Base-by-base conservation (phyloP, 257 asterid genomes). In the Hygrophila difformis region DNA sequence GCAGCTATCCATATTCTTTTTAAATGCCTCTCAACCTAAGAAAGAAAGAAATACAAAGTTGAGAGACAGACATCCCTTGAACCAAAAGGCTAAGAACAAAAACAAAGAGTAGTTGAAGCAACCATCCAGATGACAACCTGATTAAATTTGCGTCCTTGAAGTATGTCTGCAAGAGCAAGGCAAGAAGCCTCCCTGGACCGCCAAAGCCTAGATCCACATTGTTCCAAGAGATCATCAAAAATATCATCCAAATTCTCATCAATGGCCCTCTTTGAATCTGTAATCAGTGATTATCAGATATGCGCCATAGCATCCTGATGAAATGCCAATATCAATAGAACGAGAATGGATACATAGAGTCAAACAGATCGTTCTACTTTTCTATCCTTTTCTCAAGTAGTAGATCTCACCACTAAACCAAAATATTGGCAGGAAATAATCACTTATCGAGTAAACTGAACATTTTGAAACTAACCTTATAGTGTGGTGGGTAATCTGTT, bases 181-280 rank as follows among this genome's bases (percentile, higher is more conserved):
- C 96, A 85, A 57, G 96, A 89, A 68, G 98, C 84, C 72, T 85
- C 96, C 62, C 98, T 84, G 57, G 96, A 89, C 16, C 98, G 84
- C 98, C 98, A 89, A 48, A 89, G 93, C 72, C 98, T 73, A 51
- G 98, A 89, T 59, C 98, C 98, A 58, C 92, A 77, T 67, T 89
- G 93, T 61, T 56, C 53, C 75, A 89, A 64, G 56, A 89, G 94
- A 75, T 89, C 98, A 47, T 89, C 94, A 12, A 79, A 39, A 66
- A 89, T 74, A 41, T 73, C 74, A 53, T 76, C 92, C 63, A 79
- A 71, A 69, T 89, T 76, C 53, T 89, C 96, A 72, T 89, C 98
- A 62, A 89, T 79, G 47, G 96, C 69, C 60, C 24, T 78, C 78
- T 82, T 89, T 47, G 98, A 71, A 68, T 89, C 98, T 35, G 83